Conservation (phyloP, 2,329 filamentous ascomycete species). For the Ceratocystis albifundus region DNA sequence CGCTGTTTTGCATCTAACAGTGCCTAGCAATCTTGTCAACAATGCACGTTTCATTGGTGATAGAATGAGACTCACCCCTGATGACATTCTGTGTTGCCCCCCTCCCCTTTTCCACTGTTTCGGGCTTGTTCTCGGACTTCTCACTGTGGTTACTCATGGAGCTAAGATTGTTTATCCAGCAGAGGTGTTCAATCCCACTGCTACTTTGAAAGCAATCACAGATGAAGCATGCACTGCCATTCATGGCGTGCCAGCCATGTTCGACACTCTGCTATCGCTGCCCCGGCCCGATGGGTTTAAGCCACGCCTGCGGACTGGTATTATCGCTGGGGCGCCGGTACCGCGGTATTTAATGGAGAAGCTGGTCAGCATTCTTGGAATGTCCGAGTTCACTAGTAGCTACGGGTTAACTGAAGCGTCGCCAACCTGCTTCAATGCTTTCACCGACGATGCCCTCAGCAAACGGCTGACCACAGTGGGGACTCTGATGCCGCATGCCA, state of each 20-base stretch:
- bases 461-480: conserved; percentile 61
- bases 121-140: conserved; percentile 63
- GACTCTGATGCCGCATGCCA: conserved; percentile 61
- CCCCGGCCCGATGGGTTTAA: conserved; percentile 34
- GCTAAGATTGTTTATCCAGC: conserved; percentile 65
- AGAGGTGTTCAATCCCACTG: conserved; percentile 58
- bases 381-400: conserved; percentile 61
- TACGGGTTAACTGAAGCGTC: conserved; percentile 67
- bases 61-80: conserved; percentile 55
- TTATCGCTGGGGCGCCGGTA: conserved; percentile 67
- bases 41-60: conserved; percentile 62
- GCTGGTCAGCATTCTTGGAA: conserved; percentile 58
- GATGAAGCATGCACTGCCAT: conserved; percentile 61
- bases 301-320: conserved; percentile 56
- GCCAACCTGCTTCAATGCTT: conserved; percentile 71
- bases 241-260: conserved; percentile 77
- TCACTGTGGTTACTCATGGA: conserved; percentile 62
- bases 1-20: background rate
- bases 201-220: conserved; percentile 54
- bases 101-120: conserved; percentile 82
- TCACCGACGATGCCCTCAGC: conserved; percentile 58
- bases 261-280: conserved; percentile 52
- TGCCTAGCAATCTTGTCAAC: conserved; percentile 46
- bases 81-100: conserved; percentile 65
- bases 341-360: conserved; percentile 63